Conservation (phyloP, 2,329 filamentous ascomycete species). For the Fusarium sp. region DNA sequence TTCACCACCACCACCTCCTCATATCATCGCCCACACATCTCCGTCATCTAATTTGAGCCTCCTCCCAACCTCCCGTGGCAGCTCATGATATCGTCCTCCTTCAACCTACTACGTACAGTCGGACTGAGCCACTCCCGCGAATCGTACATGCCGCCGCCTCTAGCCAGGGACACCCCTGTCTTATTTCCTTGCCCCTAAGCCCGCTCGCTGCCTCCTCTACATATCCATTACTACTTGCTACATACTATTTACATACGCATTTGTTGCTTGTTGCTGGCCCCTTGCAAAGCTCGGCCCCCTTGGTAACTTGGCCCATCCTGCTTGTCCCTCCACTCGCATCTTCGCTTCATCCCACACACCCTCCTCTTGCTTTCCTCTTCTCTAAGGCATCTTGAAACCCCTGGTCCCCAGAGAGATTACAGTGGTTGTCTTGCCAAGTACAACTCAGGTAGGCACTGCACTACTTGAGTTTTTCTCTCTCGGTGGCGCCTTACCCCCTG, state of each 20-base stretch:
- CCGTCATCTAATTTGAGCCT: constrained; percentile 36
- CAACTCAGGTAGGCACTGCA: constrained; percentile 35
- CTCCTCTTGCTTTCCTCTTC: constrained; percentile 33
- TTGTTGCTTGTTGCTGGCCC: constrained; percentile 21
- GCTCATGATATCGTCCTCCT: constrained; percentile 32
- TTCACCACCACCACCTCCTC: constrained; percentile 10
- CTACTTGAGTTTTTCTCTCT: constrained; percentile 29
- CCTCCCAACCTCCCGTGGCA: constrained; percentile 34
- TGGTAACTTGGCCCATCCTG: constrained; percentile 32
- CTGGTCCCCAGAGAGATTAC: constrained; percentile 36
- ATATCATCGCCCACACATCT: constrained; percentile 21
- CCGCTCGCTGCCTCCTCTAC: constrained; percentile 17
- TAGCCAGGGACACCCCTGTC: constrained; percentile 31
- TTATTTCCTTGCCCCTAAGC: constrained; percentile 31
- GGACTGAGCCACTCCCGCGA: constrained; percentile 42
- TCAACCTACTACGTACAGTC: constrained; percentile 16
- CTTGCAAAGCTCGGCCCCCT: constrained; percentile 34
- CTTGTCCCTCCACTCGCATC: constrained; percentile 30
- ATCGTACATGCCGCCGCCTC: constrained; percentile 36
- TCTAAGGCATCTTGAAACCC: constrained; percentile 26
- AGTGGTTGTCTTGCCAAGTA: constrained; percentile 37
- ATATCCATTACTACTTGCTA: constrained; percentile 22
- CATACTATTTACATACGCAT: constrained; percentile 7
- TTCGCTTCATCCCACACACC: constrained; percentile 33
- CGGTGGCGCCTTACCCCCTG: constrained; percentile 38